Conservation (phyloP, 1,284 basidiomycete genomes). For the Kalmanozyma brasiliensis region DNA sequence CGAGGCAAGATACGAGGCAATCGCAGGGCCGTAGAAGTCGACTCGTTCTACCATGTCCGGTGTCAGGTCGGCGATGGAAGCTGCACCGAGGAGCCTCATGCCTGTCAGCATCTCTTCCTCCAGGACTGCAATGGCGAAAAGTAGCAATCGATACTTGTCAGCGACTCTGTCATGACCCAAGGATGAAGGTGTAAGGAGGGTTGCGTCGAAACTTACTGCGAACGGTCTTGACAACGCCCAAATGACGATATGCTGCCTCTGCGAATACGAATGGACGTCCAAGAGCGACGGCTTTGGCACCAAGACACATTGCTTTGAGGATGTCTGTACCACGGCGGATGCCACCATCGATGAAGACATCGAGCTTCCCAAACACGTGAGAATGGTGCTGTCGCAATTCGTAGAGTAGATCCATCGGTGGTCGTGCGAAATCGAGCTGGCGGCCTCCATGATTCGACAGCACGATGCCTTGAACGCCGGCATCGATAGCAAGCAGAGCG, state of each 20-base stretch:
- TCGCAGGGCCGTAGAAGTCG: constrained; percentile 15
- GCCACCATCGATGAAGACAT: constrained; percentile 88
- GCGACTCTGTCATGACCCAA: not conserved
- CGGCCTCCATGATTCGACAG: constrained; percentile 70
- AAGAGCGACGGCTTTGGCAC: constrained; percentile 86
- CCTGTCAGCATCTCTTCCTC: constrained; percentile 18
- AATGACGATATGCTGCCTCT: constrained; percentile 85
- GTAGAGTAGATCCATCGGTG: constrained; percentile 9
- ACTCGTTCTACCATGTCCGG: constrained; percentile 15
- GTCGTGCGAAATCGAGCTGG: constrained; percentile 45
- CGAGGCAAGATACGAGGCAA: constrained; percentile 4
- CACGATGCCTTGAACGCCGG: constrained; percentile 70
- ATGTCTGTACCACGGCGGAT: constrained; percentile 78
- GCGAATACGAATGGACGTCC: constrained; percentile 88
- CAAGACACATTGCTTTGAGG: constrained; percentile 87
- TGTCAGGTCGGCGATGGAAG: constrained; percentile 10
- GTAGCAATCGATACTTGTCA: no score
- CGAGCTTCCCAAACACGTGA: constrained; percentile 3
- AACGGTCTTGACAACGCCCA: constrained; percentile 79
- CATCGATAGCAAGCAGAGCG: constrained; percentile 74
- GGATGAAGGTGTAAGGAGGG: not conserved
- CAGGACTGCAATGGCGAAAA: constrained; percentile 6
- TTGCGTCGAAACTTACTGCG: constrained; percentile 14
- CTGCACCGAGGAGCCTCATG: constrained; percentile 7
- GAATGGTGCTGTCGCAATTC: constrained; percentile 67